Base-by-base conservation (phyloP, 1,139 yeast species). In the Pichia terricola region DNA sequence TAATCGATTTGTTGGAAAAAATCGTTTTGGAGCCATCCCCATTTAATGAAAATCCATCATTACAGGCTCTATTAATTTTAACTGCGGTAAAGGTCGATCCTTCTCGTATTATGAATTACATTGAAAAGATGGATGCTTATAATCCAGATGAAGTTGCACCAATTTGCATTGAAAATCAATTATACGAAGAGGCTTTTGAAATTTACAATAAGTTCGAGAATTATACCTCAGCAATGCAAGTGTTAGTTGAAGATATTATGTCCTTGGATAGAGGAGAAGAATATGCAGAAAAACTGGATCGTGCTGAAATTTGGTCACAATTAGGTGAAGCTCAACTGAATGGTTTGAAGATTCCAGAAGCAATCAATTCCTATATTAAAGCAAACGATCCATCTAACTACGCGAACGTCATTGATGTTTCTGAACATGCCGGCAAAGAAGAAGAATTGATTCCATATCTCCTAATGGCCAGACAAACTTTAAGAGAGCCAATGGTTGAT, bases 61-160 rank as follows among this genome's bases (percentile, higher is more conserved):
- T 91, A 62, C 98, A 91, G 72, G 96, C 96, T 45, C 72, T 91
- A 63, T 72, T 91, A 64, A 77, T 91, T 55, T 75, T 91, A 60
- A 91, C 98, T 52, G 96, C 98, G 35, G 86, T 91, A 62, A 89
- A 88, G 67, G 95, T 95, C 44, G 97, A 91, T 64, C 79, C 88
- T 56, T 71, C 91, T 11, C 84, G 87, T 66, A 96, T 91, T 44
- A 67, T 76, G 54, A 75, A 77, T 46, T 88, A 89, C 65, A 77
- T 91, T 60, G 97, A 91, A 57, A 84, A 87, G 56, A 75, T 91
- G 53, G 95, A 89, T 59, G 83, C 85, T 59, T 94, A 79, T 61
- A 96, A 91, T 62, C 94, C 95, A 31, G 79, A 79, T 53, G 98
- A 91, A 65, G 91, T 94, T 65, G 96, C 96, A 38, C 84, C 89